Evolutionary conservation across 805 yeast genomes (phyloP).

Genomic region (Candida sanyiensis): DNA sequence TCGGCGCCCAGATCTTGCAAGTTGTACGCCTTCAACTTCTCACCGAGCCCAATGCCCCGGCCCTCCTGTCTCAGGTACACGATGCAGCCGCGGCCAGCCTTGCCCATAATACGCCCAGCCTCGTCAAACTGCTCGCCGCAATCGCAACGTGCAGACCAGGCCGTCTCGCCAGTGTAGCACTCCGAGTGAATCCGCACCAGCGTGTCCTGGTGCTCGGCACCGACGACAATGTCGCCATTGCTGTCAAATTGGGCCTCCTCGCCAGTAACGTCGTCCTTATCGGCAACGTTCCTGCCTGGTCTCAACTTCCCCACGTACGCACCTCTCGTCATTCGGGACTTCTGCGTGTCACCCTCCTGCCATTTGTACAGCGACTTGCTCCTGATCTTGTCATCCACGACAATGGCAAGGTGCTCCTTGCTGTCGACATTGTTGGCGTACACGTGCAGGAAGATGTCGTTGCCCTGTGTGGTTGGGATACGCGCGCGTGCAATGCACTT

Average conservation of each 20-base stretch:
- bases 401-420: slow-evolving; percentile 95
- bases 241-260: slow-evolving; percentile 37
- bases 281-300: slow-evolving; percentile 80
- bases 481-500: slow-evolving; percentile 90
- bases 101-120: slow-evolving; percentile 91
- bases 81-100: slow-evolving; percentile 83
- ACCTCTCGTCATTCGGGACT: slow-evolving; percentile 96
- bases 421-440: slow-evolving; percentile 81
- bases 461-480: slow-evolving; percentile 92
- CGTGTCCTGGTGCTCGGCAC: slow-evolving; percentile 36
- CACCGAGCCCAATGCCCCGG: slow-evolving; percentile 97
- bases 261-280: slow-evolving; percentile 43
- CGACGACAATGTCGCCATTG: slow-evolving; percentile 32
- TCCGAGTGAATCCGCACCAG: slow-evolving; percentile 92
- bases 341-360: slow-evolving; percentile 71
- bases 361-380: slow-evolving; percentile 63
- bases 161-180: slow-evolving; percentile 98
- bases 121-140: slow-evolving; percentile 99
- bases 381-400: slow-evolving; percentile 87
- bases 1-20: slow-evolving; percentile 97
- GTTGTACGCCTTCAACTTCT: slow-evolving; percentile 92
- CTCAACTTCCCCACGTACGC: slow-evolving; percentile 87
- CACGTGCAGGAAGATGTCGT: slow-evolving; percentile 87
- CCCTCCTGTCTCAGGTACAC: slow-evolving; percentile 97
- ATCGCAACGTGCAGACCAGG: slow-evolving; percentile 98